Evolutionary conservation across 805 yeast genomes (phyloP), one percentile per base, ranked within the genome.

Genomic region (Lachancea dasiensis): DNA sequence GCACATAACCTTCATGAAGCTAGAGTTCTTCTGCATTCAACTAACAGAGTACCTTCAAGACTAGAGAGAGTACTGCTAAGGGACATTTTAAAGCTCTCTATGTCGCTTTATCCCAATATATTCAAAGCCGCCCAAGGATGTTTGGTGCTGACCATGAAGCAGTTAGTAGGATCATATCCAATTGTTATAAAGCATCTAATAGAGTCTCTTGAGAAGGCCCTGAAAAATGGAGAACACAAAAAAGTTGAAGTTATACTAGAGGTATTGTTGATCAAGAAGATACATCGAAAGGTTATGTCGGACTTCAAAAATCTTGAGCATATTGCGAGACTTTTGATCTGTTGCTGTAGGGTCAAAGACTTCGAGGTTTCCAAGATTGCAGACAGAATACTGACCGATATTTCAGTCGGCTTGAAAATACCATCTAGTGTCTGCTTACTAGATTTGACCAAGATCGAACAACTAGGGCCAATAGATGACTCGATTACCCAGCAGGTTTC

Each of bases 1-100:
- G 67, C 86, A 10, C 82, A 79, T 38, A 64, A 79, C 11, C 82
- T 77, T 45, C 96, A 89, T 47, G 75, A 76, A 56, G 79, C 82
- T 47, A 73, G 97, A 48, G 74, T 81, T 18, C 65, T 77, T 1
- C 68, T 84, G 25, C 85, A 80, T 49, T 73, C 86, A 0, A 81
- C 90, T 0, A 77, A 83, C 3, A 69, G 95, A 44, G 64, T 78
- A 5, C 84, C 85, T 50, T 73, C 86, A 0, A 72, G 69, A 6
- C 54, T 81, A 7, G 96, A 87, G 45, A 72, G 68, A 38, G 38
- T 65, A 2, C 60, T 92, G 26, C 57, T 92, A 27, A 69, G 67
- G 34, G 94, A 86, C 55, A 65, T 89, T 6, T 75, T 83, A 10
- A 57, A 63, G 9, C 56, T 83, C 16, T 69, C 89, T 0, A 70